phyloP scores from a whole-genome alignment of 495 filamentous ascomycete species.

The Aspergillus sparsus region DNA sequence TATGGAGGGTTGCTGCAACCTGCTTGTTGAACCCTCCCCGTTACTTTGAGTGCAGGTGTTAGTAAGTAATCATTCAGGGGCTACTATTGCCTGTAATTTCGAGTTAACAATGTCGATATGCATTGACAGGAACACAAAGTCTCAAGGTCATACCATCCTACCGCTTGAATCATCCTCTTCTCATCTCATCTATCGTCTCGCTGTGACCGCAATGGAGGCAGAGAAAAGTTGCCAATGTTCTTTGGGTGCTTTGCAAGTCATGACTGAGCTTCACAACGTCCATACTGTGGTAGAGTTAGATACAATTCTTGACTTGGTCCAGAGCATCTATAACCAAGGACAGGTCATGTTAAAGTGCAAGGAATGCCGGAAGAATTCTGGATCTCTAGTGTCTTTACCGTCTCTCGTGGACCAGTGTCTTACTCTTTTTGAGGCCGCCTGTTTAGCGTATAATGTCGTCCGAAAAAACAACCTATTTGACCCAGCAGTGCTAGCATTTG shows the following conservation, averaged over 20 bases:
- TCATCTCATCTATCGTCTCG: neutral
- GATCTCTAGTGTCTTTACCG: constrained; percentile 28
- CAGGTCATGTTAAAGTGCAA: constrained; percentile 30
- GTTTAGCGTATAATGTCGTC: constrained; percentile 33
- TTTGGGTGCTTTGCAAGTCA: constrained; percentile 26
- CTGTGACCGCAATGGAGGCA: constrained; percentile 18
- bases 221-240: constrained; percentile 30
- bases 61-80: constrained; percentile 4
- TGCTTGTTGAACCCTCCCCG: constrained; percentile 6
- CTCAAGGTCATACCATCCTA: constrained; percentile 1
- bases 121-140: neutral
- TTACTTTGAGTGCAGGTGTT: neutral
- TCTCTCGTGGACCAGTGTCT: constrained; percentile 33
- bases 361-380: constrained; percentile 25
- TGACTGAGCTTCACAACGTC: constrained; percentile 31
- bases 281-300: constrained; percentile 34
- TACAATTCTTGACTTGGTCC: constrained; percentile 30
- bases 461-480: constrained; percentile 32
- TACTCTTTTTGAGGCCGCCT: constrained; percentile 34
- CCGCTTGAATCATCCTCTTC: neutral
- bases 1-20: constrained; percentile 10
- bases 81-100: constrained; percentile 1
- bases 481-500: constrained; percentile 25
- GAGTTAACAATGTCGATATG: constrained; percentile 11
- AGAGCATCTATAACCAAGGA: constrained; percentile 32